These are phyloP conservation scores for Solanum peruvianum DNA, from an alignment of 257 asterid genomes.

Conservation along the genomic window DNA sequence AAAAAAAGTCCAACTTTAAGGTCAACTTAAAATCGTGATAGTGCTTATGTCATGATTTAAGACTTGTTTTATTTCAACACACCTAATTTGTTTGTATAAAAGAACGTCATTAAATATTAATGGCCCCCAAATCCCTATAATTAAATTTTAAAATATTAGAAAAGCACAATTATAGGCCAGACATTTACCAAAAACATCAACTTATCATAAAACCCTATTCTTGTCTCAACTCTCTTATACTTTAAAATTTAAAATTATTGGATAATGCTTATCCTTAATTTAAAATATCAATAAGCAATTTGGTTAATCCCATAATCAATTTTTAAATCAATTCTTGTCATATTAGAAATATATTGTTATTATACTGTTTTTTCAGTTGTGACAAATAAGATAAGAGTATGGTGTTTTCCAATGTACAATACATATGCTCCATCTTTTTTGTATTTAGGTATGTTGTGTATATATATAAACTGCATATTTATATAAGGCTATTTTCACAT, in stretches of 20 bases:
- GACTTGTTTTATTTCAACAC: not conserved
- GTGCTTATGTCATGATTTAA: slow-evolving; percentile 3
- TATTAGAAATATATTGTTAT: not conserved
- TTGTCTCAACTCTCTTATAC: slow-evolving; percentile 1
- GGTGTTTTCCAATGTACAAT: not conserved
- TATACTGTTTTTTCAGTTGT: not conserved
- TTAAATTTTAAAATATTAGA: not conserved
- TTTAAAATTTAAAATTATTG: slow-evolving; percentile 1
- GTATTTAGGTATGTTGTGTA: no score
- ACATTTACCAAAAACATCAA: slow-evolving; percentile 1
- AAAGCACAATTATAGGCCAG: not conserved
- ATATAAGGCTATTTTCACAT: not conserved
- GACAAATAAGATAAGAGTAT: not conserved
- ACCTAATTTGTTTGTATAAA: slow-evolving; percentile 4
- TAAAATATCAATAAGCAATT: not conserved
- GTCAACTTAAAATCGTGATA: not conserved
- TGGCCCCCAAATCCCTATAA: not conserved
- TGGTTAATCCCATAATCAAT: not conserved
- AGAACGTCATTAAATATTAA: not conserved
- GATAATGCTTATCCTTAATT: not conserved
- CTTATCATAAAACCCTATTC: not conserved
- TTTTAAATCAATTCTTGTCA: not conserved
- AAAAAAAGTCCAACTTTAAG: not conserved
- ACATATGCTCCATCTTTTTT: no score
- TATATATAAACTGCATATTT: no score